Percentiles rank a stretch among this genome's conserved stretches.
These are phyloP conservation scores for Halocafeteria seosinensis DNA, from an alignment of 108 stramenopile genomes.

Conservation along the genomic window DNA sequence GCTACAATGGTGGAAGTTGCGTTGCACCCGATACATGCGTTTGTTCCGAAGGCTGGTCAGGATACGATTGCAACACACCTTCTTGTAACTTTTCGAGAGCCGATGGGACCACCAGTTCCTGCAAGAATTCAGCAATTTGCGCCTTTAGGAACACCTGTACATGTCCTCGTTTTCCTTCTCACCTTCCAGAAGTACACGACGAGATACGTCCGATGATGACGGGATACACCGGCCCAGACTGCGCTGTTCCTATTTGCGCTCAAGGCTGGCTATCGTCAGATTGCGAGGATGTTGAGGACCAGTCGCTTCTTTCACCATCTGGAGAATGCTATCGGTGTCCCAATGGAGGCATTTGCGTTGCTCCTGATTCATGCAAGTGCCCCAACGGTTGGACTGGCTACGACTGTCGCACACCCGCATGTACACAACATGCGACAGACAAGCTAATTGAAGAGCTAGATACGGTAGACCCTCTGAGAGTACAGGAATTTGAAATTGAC, in stretches of 20 bases:
- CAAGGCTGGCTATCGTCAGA: conserved; percentile 58
- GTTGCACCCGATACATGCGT: conserved; percentile 23
- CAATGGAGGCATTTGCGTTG: conserved; percentile 57
- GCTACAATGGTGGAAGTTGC: conserved; percentile 52
- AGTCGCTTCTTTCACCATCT: conserved; percentile 18
- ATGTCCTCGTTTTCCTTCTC: conserved; percentile 33
- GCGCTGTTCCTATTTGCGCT: conserved; percentile 57
- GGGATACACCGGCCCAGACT: conserved; percentile 57
- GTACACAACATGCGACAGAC: conserved; percentile 43
- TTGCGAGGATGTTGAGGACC: conserved; percentile 38
- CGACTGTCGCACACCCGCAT: conserved; percentile 62
- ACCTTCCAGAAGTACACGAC: conserved; percentile 38
- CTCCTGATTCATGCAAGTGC: conserved; percentile 59
- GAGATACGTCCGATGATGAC: conserved; percentile 42
- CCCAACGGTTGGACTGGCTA: conserved; percentile 59
- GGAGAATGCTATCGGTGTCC: conserved; percentile 59
- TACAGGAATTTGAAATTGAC: conserved; percentile 52
- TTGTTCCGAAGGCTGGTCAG: conserved; percentile 24
- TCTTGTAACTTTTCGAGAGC: conserved; percentile 11
- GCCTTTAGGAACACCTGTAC: conserved; percentile 44
- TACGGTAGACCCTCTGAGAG: conserved; percentile 50
- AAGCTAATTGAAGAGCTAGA: conserved; percentile 38
- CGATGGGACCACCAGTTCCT: conserved; percentile 19
- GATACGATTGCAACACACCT: conserved; percentile 26
- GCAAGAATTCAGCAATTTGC: conserved; percentile 54